These are phyloP conservation scores for Leersia perrieri DNA, from an alignment of 176 grass and related monocot species.

Conservation along the genomic window DNA sequence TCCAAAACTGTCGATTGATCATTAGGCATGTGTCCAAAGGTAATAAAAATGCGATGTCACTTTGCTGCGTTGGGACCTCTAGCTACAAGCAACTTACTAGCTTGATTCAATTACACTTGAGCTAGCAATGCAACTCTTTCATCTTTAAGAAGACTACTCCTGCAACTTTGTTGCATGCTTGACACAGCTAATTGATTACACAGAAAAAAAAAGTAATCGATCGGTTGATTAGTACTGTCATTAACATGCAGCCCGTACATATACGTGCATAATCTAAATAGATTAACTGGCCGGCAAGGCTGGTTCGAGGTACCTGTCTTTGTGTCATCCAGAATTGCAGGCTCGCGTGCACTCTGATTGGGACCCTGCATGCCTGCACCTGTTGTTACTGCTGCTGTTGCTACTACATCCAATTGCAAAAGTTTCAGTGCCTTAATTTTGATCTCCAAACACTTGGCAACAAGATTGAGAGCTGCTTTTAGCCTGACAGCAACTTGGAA, in stretches of 20 bases:
- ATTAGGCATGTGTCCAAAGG: conserved; percentile 13
- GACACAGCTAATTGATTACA: conserved; percentile 21
- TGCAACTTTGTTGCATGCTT: conserved; percentile 28
- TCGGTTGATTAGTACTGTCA: background rate
- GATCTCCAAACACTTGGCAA: conserved; percentile 22
- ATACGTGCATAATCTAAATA: background rate
- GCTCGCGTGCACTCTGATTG: conserved; percentile 8
- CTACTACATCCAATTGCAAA: conserved; percentile 22
- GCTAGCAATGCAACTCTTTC: conserved; percentile 3
- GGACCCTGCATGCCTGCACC: background rate
- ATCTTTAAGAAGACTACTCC: conserved; percentile 28
- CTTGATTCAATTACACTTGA: background rate
- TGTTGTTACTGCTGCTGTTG: background rate
- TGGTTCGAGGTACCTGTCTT: conserved; percentile 19
- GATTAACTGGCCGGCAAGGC: conserved; percentile 25
- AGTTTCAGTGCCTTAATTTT: conserved; percentile 27
- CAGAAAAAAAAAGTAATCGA: background rate
- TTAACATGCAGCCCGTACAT: background rate
- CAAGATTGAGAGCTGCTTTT: conserved; percentile 7
- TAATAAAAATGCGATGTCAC: background rate
- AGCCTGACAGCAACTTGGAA: conserved; percentile 5
- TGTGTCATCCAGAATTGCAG: background rate
- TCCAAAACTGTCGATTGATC: conserved; percentile 2
- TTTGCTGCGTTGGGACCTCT: conserved; percentile 19
- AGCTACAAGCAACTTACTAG: background rate